phyloP scores from a whole-genome alignment of 1,139 yeast species.

The Debaryomyces psychrophilus region DNA sequence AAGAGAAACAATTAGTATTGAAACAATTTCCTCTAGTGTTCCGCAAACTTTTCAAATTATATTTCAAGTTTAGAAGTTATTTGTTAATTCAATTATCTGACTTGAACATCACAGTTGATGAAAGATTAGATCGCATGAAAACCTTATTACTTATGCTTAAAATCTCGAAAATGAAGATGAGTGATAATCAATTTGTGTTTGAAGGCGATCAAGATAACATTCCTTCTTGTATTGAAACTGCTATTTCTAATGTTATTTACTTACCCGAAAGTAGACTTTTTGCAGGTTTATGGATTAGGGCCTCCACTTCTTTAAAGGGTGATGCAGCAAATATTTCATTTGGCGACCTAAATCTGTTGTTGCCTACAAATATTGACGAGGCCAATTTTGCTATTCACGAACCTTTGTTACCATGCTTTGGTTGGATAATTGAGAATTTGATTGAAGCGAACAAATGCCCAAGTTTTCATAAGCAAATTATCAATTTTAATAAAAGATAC shows the following conservation, averaged over 20 bases:
- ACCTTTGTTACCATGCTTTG: conserved; percentile 75
- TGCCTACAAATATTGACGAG: conserved; percentile 34
- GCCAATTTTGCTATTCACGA: conserved; percentile 39
- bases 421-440: conserved; percentile 56
- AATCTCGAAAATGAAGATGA: conserved; percentile 71
- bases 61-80: conserved; percentile 66
- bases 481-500: conserved; percentile 50
- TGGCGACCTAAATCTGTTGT: conserved; percentile 39
- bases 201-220: conserved; percentile 52
- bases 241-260: conserved; percentile 72
- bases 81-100: conserved; percentile 71
- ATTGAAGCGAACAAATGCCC: conserved; percentile 42
- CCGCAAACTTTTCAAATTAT: conserved; percentile 66
- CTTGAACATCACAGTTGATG: conserved; percentile 53
- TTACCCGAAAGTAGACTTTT: conserved; percentile 80
- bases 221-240: conserved; percentile 86
- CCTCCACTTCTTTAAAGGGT: conserved; percentile 39
- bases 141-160: conserved; percentile 69
- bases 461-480: conserved; percentile 30
- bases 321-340: conserved; percentile 18
- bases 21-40: conserved; percentile 70
- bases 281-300: conserved; percentile 64
- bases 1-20: conserved; percentile 47
- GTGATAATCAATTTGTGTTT: conserved; percentile 58
- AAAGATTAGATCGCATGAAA: conserved; percentile 71